Conservation (phyloP, 805 yeast genomes). For the Candida boidinii region DNA sequence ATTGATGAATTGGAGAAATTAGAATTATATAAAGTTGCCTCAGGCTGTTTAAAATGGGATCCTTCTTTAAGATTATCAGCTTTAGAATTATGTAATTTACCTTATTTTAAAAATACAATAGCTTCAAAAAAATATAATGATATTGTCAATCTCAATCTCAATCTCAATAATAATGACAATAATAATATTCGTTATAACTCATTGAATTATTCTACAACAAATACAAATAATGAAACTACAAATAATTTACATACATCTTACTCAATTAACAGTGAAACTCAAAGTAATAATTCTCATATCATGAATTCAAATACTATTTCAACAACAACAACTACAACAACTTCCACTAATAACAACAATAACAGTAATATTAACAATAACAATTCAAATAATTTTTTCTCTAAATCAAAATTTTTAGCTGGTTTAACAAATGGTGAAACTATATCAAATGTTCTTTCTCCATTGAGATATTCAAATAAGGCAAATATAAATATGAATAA, state of each 20-base stretch:
- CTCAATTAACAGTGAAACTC: too few species aligned
- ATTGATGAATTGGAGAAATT: conserved; percentile 24
- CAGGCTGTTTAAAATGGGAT: conserved; percentile 65
- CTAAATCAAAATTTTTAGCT: conserved; percentile 2
- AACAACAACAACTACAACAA: too few species aligned
- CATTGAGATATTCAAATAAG: too few species aligned
- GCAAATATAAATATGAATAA: too few species aligned
- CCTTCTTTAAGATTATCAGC: conserved; percentile 58
- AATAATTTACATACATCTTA: too few species aligned
- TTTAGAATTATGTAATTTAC: conserved; percentile 35
- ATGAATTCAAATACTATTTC: too few species aligned
- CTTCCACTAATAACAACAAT: too few species aligned
- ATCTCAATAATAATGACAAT: not conserved
- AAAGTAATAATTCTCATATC: too few species aligned
- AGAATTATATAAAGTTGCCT: conserved; percentile 33
- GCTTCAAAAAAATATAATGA: not conserved
- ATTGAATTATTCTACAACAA: too few species aligned
- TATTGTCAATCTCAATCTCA: not conserved
- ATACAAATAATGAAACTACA: too few species aligned
- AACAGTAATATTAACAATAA: too few species aligned
- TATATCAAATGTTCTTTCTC: too few species aligned
- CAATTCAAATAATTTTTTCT: not conserved
- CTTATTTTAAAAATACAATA: conserved; percentile 43
- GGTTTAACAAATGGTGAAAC: not conserved
- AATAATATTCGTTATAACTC: not conserved